Base-by-base conservation (phyloP, 1,139 yeast species). In the Saccharomycopsis crataegensis region DNA sequence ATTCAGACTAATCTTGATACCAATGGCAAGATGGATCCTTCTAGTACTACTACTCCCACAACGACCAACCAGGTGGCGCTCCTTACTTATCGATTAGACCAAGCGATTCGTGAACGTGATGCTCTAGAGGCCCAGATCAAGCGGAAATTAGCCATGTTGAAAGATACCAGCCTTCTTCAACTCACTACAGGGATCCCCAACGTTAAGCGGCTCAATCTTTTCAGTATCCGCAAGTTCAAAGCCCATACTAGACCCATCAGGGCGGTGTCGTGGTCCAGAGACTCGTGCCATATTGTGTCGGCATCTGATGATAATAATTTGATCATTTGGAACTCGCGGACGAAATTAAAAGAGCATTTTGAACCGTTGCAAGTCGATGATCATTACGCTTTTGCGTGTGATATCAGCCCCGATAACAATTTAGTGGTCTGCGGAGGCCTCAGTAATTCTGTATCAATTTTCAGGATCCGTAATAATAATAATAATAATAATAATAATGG, bases 251-350 rank as follows among this genome's bases (percentile, higher is more conserved):
- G 83, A 62, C 88, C 90, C 64, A 77, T 90, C 28, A 77, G 83
- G 16, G 81, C 81, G 58, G 71, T 86, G 59, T 74, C 80, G 53
- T 86, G 96, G 93, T 77, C 83, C 51, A 65, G 71, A 0, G 84
- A 86, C 62, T 79, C 87, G 14, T 67, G 71, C 44, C 75, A 73
- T 45, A 65, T 91, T 2, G 69, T 89, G 9, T 80, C 90, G 46
- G 89, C 90, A 0, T 83, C 94, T 38, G 96, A 88, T 65, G 97
- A 91, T 67, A 96, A 96, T 1, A 86, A 80, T 63, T 75, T 89
- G 73, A 74, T 91, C 49, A 68, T 89, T 36, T 91, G 97, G 97
- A 93, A 90, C 65, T 77, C 90, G 0, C 71, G 77, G 2, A 79
- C 88, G 0, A 93, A 93, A 2, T 72, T 78, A 60, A 91, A 91